These are phyloP conservation scores for Macaranga tanarius DNA, from an alignment of 441 rosid species.

Conservation along the genomic window DNA sequence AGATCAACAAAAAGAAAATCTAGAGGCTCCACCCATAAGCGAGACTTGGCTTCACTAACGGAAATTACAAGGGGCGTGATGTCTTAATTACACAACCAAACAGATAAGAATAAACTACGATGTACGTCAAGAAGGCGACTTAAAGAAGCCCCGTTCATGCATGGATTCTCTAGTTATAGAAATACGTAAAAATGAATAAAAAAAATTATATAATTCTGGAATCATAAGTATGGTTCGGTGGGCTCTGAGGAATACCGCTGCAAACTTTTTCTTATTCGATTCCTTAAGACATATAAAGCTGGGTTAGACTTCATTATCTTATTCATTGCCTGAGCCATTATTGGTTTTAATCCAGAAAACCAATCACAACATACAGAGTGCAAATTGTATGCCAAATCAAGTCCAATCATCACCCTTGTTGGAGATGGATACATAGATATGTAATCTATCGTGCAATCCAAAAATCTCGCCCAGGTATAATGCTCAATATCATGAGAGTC, in stretches of 20 bases:
- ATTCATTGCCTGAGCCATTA: conserved; percentile 97
- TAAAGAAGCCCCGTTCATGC: no score
- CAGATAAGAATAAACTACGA: no score
- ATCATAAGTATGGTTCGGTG: conserved; percentile 92
- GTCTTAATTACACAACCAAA: conserved; percentile 27
- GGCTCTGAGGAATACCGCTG: conserved; percentile 99
- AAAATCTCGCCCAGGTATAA: conserved; percentile 93
- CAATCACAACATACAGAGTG: conserved; percentile 95
- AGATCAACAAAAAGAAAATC: conserved; percentile 53
- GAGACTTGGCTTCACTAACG: conserved; percentile 45
- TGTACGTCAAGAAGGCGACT: no score
- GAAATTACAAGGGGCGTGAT: conserved; percentile 26
- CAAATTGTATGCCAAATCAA: conserved; percentile 94
- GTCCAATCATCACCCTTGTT: conserved; percentile 94
- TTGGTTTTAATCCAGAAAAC: conserved; percentile 92
- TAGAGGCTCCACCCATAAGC: conserved; percentile 42
- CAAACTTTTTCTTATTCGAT: conserved; percentile 94
- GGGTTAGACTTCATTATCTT: conserved; percentile 99
- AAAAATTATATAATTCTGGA: conserved; percentile 96
- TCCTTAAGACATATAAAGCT: conserved; percentile 85
- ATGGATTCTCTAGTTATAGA: no score
- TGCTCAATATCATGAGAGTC: conserved; percentile 99
- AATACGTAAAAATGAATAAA: no score
- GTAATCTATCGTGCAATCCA: conserved; percentile 97
- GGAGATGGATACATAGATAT: conserved; percentile 99